Base-by-base conservation (phyloP, 2,329 filamentous ascomycete genomes). In the Phialophora expanda region DNA sequence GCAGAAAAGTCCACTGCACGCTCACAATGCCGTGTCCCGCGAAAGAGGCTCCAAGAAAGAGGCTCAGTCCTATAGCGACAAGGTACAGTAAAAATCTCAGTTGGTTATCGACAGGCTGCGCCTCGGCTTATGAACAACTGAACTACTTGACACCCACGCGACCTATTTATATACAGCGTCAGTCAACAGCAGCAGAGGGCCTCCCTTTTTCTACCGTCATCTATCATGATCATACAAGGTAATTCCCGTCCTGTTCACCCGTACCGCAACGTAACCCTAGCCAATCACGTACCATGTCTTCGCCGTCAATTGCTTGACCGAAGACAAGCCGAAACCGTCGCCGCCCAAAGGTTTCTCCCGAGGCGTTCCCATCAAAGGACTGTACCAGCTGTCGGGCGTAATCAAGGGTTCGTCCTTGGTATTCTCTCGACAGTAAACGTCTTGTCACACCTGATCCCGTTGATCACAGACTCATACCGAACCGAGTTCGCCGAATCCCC, bases 371-470 rank as follows among this genome's bases (percentile, higher is more conserved):
- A n/a, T n/a, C 14, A 6, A 7, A 44, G 38, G 17, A 8, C 2
- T 20, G 17, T 44, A 7, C 17, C 38, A 44, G 38, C 38, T 44
- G 38, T 20, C 38, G 14, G 38, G 14, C 14, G 9, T 41, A 26
- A 20, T 66, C 41, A 62, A n/a, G 38, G 51, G n/a, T 48, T 41
- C 8, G 41, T 53, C 17, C 56, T 22, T 8, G 55, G 51, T 26
- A 67, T 30, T 11, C 64, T 62, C 62, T 63, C 58, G 14, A 67
- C 67, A 14, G 67, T 61, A 46, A 69, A 69, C 8, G 65, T 66
- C 41, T 60, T 63, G 34, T 69, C 67, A 26, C 65, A 62, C 53
- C 65, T 61, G 24, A 69, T 69, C 32, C 62, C 65, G 11, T 65
- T 50, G 12, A 55, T 28, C 14, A 12, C 50, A 8, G 41, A 48